A percentile compares a stretch with the other conserved stretches of the same genome.
Conservation (phyloP, 1,139 yeast species). For the Zygosaccharomyces pseudobailii region DNA sequence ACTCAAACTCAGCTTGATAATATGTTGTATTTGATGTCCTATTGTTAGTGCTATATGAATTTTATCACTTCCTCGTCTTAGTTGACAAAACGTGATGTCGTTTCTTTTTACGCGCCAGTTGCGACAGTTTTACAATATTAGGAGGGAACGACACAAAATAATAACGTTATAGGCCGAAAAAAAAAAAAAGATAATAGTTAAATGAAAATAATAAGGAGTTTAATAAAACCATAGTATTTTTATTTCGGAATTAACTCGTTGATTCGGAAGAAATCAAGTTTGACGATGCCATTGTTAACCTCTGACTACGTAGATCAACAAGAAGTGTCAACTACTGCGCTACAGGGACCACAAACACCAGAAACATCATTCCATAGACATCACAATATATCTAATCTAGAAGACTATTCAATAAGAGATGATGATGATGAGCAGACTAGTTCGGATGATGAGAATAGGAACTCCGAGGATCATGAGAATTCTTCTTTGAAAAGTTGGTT, state of each 20-base stretch:
- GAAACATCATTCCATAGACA: background rate
- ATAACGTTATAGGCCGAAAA: background rate
- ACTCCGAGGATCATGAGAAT: slow-evolving; percentile 4
- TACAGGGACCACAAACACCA: background rate
- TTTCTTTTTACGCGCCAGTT: background rate
- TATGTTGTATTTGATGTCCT: background rate
- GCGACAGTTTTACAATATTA: background rate
- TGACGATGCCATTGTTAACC: slow-evolving; percentile 1
- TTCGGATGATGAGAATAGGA: slow-evolving; percentile 13
- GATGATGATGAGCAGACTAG: slow-evolving; percentile 17
- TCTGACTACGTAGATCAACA: background rate
- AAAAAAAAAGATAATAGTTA: background rate
- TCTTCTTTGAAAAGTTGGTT: slow-evolving; percentile 14
- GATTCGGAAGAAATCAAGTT: background rate
- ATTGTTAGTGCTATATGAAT: background rate
- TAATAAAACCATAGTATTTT: background rate
- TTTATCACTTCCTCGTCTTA: background rate
- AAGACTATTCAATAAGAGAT: slow-evolving; percentile 13
- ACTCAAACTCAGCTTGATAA: slow-evolving; percentile 6
- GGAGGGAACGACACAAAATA: slow-evolving; percentile 2
- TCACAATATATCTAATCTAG: slow-evolving; percentile 4
- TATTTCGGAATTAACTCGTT: too few species aligned
- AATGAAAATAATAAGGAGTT: background rate
- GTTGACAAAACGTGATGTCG: background rate
- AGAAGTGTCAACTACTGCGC: background rate